Percentiles rank a stretch among this genome's conserved stretches.
Evolutionary conservation across 139 green algal genomes (phyloP).

Genomic region (Coelastrella sp.): DNA sequence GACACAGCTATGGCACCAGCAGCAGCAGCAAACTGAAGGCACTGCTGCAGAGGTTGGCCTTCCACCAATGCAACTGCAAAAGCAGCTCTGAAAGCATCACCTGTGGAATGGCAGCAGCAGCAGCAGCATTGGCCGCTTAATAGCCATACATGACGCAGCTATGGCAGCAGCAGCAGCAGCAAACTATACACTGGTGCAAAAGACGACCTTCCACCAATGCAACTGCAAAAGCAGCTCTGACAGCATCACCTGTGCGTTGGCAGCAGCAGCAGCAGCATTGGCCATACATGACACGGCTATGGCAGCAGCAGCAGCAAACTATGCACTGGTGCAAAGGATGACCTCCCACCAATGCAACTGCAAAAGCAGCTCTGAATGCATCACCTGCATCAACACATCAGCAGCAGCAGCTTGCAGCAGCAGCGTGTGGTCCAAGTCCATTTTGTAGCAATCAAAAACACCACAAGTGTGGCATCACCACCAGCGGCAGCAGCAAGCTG

Average conservation of each 20-base stretch:
- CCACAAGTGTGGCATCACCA: too few species aligned
- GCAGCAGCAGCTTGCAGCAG: neutral
- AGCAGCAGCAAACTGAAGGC: constrained; percentile 60
- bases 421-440: neutral
- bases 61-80: constrained; percentile 76
- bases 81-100: constrained; percentile 67
- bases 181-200: constrained; percentile 53
- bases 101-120: neutral
- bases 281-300: constrained; percentile 51
- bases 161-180: constrained; percentile 65
- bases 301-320: constrained; percentile 58
- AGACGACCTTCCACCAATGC: constrained; percentile 62
- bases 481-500: neutral
- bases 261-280: neutral
- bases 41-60: constrained; percentile 52
- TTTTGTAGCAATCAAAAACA: too few species aligned
- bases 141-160: constrained; percentile 59
- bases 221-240: constrained; percentile 78
- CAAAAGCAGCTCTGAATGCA: constrained; percentile 77
- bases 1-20: constrained; percentile 67
- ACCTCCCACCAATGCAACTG: constrained; percentile 70
- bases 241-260: constrained; percentile 74
- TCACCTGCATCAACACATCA: neutral
- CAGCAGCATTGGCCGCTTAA: neutral
- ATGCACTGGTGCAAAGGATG: constrained; percentile 48